These are phyloP conservation scores for Heliocybe sulcata DNA, from an alignment of 1,284 basidiomycete genomes.

Conservation along the genomic window DNA sequence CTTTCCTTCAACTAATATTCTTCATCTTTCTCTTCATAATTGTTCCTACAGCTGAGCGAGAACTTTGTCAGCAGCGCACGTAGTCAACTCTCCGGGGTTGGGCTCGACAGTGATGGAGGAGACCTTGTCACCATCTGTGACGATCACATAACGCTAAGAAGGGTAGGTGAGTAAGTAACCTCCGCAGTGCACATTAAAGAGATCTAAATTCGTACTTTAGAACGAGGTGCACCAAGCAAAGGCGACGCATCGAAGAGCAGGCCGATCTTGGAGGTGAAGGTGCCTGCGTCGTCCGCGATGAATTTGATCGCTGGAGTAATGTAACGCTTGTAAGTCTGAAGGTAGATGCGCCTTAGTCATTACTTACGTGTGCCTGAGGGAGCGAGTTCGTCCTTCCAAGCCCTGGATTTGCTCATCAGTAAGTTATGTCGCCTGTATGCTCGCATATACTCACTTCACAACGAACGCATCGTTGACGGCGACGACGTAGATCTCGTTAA, in stretches of 20 bases:
- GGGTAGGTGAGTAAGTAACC: background rate
- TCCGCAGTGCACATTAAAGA: background rate
- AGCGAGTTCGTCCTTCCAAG: constrained; percentile 66
- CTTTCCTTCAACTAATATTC: background rate
- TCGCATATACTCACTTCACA: constrained; percentile 35
- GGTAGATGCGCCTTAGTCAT: background rate
- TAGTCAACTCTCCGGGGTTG: constrained; percentile 43
- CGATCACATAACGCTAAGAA: constrained; percentile 46
- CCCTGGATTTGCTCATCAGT: constrained; percentile 27
- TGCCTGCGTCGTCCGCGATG: constrained; percentile 62
- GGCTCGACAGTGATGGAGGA: constrained; percentile 51
- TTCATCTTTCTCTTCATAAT: background rate
- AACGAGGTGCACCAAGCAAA: constrained; percentile 55
- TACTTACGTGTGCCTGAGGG: constrained; percentile 43
- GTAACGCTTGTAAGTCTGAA: background rate
- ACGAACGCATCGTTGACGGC: constrained; percentile 70
- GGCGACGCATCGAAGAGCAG: constrained; percentile 58
- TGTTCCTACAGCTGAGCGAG: constrained; percentile 40
- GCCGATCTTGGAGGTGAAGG: constrained; percentile 51
- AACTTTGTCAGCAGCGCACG: constrained; percentile 51
- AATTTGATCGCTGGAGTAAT: constrained; percentile 41
- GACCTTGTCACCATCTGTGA: constrained; percentile 51
- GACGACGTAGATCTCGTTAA: constrained; percentile 62
- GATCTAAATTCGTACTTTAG: constrained; percentile 52
- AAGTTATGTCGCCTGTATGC: background rate